Percentiles rank a stretch among this genome's conserved stretches.
phyloP scores from a whole-genome alignment of 495 filamentous ascomycete genomes.

The Aspergillus sclerotioniger region DNA sequence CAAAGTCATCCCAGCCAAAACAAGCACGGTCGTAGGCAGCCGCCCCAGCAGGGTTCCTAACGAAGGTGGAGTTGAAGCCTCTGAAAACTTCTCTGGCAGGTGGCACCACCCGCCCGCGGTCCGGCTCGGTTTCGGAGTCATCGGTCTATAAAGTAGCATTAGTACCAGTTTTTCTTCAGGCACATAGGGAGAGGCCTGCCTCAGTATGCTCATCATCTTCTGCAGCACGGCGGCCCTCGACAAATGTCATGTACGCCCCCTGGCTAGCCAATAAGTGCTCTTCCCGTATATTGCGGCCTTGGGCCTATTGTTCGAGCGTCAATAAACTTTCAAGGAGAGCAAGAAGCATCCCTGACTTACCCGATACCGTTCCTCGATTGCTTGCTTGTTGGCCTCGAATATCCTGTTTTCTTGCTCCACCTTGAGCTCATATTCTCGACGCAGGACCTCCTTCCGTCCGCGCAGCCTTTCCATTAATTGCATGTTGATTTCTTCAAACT shows the following conservation, averaged over 20 bases:
- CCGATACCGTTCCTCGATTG: constrained; percentile 26
- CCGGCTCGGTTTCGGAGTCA: constrained; percentile 35
- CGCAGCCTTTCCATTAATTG: constrained; percentile 19
- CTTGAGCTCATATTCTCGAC: constrained; percentile 29
- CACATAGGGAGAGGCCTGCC: constrained; percentile 20
- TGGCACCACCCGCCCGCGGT: constrained; percentile 22
- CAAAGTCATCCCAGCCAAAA: constrained; percentile 43
- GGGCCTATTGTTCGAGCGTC: constrained; percentile 19
- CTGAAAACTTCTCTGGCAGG: constrained; percentile 30
- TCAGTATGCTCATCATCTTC: constrained; percentile 51
- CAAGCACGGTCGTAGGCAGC: constrained; percentile 32
- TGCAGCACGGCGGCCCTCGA: constrained; percentile 38
- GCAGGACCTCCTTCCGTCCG: constrained; percentile 19
- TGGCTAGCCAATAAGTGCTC: constrained; percentile 39
- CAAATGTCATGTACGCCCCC: constrained; percentile 43
- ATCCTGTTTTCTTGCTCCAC: constrained; percentile 28
- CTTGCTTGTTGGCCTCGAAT: constrained; percentile 27
- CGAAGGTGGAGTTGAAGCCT: constrained; percentile 36
- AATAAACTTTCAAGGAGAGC: neutral
- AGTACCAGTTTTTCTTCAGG: constrained; percentile 1
- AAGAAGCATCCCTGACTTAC: constrained; percentile 19
- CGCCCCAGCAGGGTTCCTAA: constrained; percentile 37
- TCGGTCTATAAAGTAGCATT: constrained; percentile 33
- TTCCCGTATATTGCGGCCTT: constrained; percentile 31
- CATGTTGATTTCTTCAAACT: constrained; percentile 33